Conservation (phyloP, 2,329 filamentous ascomycete genomes). For the Monilinia vaccinii-corymbosi region DNA sequence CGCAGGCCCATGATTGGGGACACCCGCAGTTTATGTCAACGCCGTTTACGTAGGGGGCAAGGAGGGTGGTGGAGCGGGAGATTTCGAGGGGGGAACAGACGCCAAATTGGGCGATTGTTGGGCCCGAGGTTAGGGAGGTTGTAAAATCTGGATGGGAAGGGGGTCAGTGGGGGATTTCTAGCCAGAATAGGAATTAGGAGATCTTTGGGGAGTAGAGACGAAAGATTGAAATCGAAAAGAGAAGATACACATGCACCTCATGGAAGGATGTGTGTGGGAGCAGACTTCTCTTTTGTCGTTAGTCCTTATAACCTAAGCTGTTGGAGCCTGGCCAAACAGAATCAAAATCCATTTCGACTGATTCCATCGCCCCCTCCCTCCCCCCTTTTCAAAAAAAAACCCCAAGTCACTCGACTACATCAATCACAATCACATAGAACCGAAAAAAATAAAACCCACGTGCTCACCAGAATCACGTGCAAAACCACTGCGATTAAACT, state of each 20-base stretch:
- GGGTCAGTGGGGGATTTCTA: not conserved
- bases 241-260: too few relatives aligned
- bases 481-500: slow-evolving; percentile 53
- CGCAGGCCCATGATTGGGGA: slow-evolving; percentile 64
- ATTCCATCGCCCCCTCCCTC: too few relatives aligned
- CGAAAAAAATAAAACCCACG: not conserved
- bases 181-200: too few relatives aligned
- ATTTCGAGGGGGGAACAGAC: slow-evolving; percentile 53
- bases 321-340: not conserved
- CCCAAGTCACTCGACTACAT: not conserved
- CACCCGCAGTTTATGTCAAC: slow-evolving; percentile 67
- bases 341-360: rapidly evolving
- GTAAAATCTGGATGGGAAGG: slow-evolving; percentile 45
- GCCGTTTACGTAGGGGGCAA: slow-evolving; percentile 52
- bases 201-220: too few relatives aligned
- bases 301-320: not conserved
- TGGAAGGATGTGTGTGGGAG: not conserved
- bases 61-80: slow-evolving; percentile 51
- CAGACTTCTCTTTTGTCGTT: not conserved
- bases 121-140: slow-evolving; percentile 43
- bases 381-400: too few relatives aligned
- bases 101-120: slow-evolving; percentile 60
- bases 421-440: not conserved
- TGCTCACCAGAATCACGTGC: slow-evolving; percentile 49
- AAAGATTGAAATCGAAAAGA: too few relatives aligned